These are phyloP conservation scores for Nannochloris sp. DNA, from an alignment of 139 green algal genomes.

Conservation along the genomic window DNA sequence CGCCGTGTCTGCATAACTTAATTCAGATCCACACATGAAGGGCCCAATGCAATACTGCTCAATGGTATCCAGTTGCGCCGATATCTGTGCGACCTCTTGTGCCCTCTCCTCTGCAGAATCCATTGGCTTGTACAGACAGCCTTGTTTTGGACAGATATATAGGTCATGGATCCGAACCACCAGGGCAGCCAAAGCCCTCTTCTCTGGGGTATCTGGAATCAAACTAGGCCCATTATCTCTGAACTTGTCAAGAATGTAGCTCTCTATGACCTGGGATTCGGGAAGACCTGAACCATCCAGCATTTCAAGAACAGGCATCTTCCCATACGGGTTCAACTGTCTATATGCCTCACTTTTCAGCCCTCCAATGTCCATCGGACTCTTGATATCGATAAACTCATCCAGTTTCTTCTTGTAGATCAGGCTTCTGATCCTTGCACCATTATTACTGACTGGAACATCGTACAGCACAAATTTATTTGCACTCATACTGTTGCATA, in stretches of 20 bases:
- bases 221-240: conserved; percentile 29
- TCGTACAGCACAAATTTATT: conserved; percentile 46
- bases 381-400: conserved; percentile 40
- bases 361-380: conserved; percentile 41
- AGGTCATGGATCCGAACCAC: conserved; percentile 53
- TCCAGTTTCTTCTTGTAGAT: conserved; percentile 58
- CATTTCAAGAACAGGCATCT: conserved; percentile 65
- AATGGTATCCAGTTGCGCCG: conserved; percentile 54
- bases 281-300: conserved; percentile 47
- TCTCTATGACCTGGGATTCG: conserved; percentile 57
- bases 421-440: conserved; percentile 34
- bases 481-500: background rate
- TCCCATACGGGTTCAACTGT: conserved; percentile 36
- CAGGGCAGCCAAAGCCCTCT: conserved; percentile 30
- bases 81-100: conserved; percentile 39
- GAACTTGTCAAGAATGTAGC: conserved; percentile 68
- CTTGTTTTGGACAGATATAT: conserved; percentile 60
- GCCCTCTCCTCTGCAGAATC: conserved; percentile 31
- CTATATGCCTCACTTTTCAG: conserved; percentile 37
- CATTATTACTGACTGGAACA: conserved; percentile 54
- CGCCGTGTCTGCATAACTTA: conserved; percentile 43
- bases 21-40: conserved; percentile 33
- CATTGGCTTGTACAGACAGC: conserved; percentile 59
- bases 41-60: conserved; percentile 47
- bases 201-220: conserved; percentile 40